Conservation (phyloP, 2,329 filamentous ascomycete species). For the Magnaporthiopsis incrustans region DNA sequence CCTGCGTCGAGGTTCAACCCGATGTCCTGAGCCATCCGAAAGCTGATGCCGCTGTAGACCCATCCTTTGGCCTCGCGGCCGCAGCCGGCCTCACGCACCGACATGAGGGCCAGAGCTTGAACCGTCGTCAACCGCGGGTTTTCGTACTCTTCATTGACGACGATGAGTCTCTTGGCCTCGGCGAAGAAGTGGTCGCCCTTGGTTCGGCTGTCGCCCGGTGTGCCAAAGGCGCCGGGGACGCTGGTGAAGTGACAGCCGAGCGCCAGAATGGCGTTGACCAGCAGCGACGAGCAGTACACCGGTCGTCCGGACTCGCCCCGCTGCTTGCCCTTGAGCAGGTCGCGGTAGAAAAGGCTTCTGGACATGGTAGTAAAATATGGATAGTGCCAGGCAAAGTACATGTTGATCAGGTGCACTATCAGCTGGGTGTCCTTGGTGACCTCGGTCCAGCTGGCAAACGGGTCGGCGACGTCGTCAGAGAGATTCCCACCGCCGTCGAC, state of each 20-base stretch:
- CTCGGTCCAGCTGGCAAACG: constrained; percentile 77
- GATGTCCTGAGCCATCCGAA: constrained; percentile 92
- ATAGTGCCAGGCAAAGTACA: constrained; percentile 99
- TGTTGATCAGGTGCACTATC: constrained; percentile 80
- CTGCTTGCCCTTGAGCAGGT: constrained; percentile 68
- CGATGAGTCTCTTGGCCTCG: constrained; percentile 81
- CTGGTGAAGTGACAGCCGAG: constrained; percentile 90
- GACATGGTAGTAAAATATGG: constrained; percentile 90
- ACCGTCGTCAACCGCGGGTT: constrained; percentile 83
- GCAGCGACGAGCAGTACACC: constrained; percentile 76
- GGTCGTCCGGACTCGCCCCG: constrained; percentile 43
- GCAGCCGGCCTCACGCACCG: constrained; percentile 89
- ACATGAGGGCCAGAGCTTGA: constrained; percentile 91
- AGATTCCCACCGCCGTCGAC: constrained; percentile 22
- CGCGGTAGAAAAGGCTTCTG: constrained; percentile 76
- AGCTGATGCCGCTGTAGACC: constrained; percentile 98
- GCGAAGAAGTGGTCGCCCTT: constrained; percentile 95
- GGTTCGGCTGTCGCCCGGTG: constrained; percentile 67
- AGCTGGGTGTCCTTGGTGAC: constrained; percentile 74
- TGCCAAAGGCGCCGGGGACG: constrained; percentile 61
- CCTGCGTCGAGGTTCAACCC: constrained; percentile 80
- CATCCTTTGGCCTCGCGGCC: constrained; percentile 91
- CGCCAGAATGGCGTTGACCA: constrained; percentile 91
- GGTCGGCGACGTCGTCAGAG: constrained; percentile 38
- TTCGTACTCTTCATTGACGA: constrained; percentile 90